Evolutionary conservation across 2,329 filamentous ascomycete genomes (phyloP).

Genomic region (Botrytis medusae): DNA sequence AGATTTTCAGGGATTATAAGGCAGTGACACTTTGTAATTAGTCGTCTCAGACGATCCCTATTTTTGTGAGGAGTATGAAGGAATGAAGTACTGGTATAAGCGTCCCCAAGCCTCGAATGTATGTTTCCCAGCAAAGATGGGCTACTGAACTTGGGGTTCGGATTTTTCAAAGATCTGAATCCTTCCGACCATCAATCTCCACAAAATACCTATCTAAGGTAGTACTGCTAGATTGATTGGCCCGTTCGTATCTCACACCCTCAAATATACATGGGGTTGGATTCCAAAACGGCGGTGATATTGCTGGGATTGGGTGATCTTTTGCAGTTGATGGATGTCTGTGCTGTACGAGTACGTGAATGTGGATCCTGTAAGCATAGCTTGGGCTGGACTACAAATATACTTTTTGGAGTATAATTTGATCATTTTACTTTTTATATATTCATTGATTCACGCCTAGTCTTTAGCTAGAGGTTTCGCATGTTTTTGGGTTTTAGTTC

Average conservation of each 20-base stretch:
- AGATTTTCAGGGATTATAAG: background rate
- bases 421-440: background rate
- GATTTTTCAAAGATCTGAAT: background rate
- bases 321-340: background rate
- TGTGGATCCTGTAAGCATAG: background rate
- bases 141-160: background rate
- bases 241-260: background rate
- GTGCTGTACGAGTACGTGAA: slow-evolving; percentile 14
- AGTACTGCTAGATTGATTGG: background rate
- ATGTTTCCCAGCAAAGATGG: background rate
- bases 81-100: background rate
- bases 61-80: background rate
- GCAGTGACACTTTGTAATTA: background rate
- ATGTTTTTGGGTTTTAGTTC: background rate
- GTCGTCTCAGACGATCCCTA: background rate
- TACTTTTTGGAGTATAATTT: background rate
- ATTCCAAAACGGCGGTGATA: background rate
- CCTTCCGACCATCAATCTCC: background rate
- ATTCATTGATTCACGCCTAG: background rate
- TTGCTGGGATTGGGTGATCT: slow-evolving; percentile 7
- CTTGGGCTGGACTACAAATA: background rate
- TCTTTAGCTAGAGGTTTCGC: background rate
- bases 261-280: background rate
- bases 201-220: background rate
- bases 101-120: background rate